Evolutionary conservation across 495 filamentous ascomycete species (phyloP).

Genomic region (Extremus antarcticus): DNA sequence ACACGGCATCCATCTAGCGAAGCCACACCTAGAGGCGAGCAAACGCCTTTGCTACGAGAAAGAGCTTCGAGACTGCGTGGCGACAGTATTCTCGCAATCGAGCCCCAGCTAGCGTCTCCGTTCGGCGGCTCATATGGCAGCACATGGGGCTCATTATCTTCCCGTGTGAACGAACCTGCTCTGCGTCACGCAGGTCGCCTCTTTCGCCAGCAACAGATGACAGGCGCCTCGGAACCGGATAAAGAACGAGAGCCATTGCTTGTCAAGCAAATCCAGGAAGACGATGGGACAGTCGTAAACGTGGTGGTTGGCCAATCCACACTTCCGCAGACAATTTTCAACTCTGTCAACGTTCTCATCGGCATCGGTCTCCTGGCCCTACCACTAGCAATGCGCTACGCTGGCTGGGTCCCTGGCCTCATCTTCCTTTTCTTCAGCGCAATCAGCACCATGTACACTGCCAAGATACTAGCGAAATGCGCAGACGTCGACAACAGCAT

Average conservation of each 20-base stretch:
- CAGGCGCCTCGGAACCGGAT: conserved; percentile 37
- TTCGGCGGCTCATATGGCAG: conserved; percentile 62
- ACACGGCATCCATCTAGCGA: neutral
- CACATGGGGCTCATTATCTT: conserved; percentile 66
- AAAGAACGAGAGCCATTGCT: conserved; percentile 68
- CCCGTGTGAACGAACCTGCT: conserved; percentile 54
- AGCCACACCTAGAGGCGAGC: neutral
- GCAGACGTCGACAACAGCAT: conserved; percentile 73
- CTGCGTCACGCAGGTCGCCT: conserved; percentile 61
- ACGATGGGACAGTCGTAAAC: conserved; percentile 74
- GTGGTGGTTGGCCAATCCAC: conserved; percentile 86
- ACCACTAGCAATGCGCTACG: conserved; percentile 79
- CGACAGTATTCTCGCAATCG: conserved; percentile 47
- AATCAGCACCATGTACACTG: conserved; percentile 71
- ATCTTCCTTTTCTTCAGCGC: conserved; percentile 63
- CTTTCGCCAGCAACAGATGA: conserved; percentile 58
- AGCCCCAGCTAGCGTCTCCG: conserved; percentile 53
- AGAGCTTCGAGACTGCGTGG: conserved; percentile 12
- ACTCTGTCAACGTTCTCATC: conserved; percentile 90
- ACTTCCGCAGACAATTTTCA: conserved; percentile 90
- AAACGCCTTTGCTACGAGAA: conserved; percentile 7
- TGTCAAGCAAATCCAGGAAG: conserved; percentile 71
- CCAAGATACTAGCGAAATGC: conserved; percentile 75
- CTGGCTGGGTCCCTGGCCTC: conserved; percentile 83
- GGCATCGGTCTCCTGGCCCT: conserved; percentile 83